Conservation (phyloP, 1,284 basidiomycete species). For the Sanghuangporus sanghuang region DNA sequence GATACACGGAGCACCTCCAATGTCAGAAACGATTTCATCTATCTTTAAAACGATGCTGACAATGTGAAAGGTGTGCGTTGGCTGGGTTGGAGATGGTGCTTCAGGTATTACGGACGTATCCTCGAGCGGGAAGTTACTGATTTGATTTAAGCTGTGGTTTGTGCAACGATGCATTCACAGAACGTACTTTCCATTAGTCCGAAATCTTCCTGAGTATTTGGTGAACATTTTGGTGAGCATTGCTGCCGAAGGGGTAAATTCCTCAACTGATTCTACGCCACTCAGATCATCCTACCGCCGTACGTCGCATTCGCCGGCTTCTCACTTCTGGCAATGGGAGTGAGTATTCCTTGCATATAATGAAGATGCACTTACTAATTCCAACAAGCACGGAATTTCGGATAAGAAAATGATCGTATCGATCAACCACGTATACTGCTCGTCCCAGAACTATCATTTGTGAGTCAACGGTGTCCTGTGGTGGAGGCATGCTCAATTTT, state of each 20-base stretch:
- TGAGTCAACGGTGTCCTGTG: conserved; percentile 14
- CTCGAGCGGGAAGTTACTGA: conserved; percentile 32
- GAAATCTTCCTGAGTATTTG: conserved; percentile 18
- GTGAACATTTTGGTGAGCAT: conserved; percentile 7
- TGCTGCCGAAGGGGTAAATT: conserved; percentile 16
- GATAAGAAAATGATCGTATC: neutral
- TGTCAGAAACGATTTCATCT: conserved; percentile 32
- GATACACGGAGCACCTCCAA: conserved; percentile 47
- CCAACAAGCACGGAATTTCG: conserved; percentile 16
- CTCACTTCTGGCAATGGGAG: conserved; percentile 24
- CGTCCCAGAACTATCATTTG: conserved; percentile 13
- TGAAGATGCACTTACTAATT: neutral
- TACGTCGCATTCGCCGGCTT: conserved; percentile 33
- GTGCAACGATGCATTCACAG: conserved; percentile 7
- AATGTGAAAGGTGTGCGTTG: conserved; percentile 36
- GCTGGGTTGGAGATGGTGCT: conserved; percentile 45
- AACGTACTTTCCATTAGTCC: conserved; percentile 21
- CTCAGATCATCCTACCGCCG: conserved; percentile 34
- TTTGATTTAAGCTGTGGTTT: conserved; percentile 27
- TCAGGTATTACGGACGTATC: conserved; percentile 32
- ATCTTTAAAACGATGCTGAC: neutral
- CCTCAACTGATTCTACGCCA: conserved; percentile 9
- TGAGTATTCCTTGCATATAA: conserved; percentile 18
- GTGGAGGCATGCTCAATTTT: conserved; percentile 16
- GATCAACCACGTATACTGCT: conserved; percentile 12